Evolutionary conservation across 257 asterid genomes (phyloP), one percentile per base, ranked within the genome.

Genomic region (Perilla frutescens): DNA sequence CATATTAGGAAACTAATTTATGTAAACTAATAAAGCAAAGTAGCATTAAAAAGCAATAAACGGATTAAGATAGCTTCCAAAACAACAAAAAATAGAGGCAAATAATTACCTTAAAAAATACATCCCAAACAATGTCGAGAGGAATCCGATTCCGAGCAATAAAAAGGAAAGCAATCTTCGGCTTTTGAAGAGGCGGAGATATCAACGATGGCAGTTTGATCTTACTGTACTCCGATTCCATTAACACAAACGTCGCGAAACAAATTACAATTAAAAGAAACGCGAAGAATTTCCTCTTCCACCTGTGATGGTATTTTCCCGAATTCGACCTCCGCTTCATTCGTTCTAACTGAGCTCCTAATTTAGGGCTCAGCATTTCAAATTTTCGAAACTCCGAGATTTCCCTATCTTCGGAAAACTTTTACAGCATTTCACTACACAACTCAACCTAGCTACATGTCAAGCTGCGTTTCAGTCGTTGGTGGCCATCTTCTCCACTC

Each of bases 141-240:
- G 96, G 91, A 72, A 90, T 87, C 74, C 98, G 96, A 78, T 93
- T 93, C 68, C 98, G 87, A 74, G 98, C 96, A 70, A 90, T 89
- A 76, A 89, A 93, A 43, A 93, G 84, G 72, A 87, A 93, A 37
- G 97, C 96, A 32, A 90, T 85, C 68, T 85, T 93, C 60, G 97
- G 97, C 61, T 85, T 86, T 68, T 80, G 79, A n/a, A 76, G 47
- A 45, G 90, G 85, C 47, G 82, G 86, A 74, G 87, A 72, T 8
- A 86, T 71, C 4, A 84, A 70, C 8, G 79, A 78, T 49, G 81
- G 76, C 82, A 80, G 72, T 74, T 84, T 85, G 78, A 90, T 86
- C 80, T 81, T 87, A 71, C 77, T 77, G 77, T 82, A 82, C 64
- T 85, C 89, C 36, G 87, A 81, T 79, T 90, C 97, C 95, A 93